Evolutionary conservation across 495 filamentous ascomycete species (phyloP).

Genomic region (Sordaria brevicollis): DNA sequence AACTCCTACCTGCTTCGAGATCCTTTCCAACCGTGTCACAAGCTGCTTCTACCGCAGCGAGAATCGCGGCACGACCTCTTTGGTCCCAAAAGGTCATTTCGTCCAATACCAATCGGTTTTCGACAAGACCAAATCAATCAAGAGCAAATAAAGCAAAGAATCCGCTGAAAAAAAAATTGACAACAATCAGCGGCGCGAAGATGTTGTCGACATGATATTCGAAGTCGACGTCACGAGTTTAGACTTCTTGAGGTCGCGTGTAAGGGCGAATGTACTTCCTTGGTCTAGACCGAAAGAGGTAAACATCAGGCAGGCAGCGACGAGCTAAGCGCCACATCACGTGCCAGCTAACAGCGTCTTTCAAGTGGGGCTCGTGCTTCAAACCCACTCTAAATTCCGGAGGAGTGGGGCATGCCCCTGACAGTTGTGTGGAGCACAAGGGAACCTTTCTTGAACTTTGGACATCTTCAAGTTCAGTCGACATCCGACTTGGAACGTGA

Average conservation of each 20-base stretch:
- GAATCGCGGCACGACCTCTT: constrained; percentile 27
- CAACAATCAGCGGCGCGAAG: neutral
- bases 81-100: constrained; percentile 30
- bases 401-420: neutral
- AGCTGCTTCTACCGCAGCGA: constrained; percentile 28
- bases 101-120: neutral
- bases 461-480: neutral
- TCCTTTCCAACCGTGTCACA: constrained; percentile 29
- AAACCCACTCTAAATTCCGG: neutral
- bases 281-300: neutral
- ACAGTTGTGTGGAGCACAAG: neutral
- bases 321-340: neutral
- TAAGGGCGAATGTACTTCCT: neutral
- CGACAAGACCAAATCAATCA: neutral
- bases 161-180: neutral
- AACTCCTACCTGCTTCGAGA: constrained; percentile 21
- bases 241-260: neutral
- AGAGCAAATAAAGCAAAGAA: neutral
- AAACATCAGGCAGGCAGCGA: neutral
- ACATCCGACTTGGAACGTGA: neutral
- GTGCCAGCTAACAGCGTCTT: neutral
- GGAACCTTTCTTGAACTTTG: neutral
- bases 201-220: neutral
- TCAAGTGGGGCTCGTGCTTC: neutral
- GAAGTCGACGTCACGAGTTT: neutral